Evolutionary conservation across 2,329 filamentous ascomycete species (phyloP), one percentile per base, ranked within the genome.

Genomic region (Pyricularia sp.): DNA sequence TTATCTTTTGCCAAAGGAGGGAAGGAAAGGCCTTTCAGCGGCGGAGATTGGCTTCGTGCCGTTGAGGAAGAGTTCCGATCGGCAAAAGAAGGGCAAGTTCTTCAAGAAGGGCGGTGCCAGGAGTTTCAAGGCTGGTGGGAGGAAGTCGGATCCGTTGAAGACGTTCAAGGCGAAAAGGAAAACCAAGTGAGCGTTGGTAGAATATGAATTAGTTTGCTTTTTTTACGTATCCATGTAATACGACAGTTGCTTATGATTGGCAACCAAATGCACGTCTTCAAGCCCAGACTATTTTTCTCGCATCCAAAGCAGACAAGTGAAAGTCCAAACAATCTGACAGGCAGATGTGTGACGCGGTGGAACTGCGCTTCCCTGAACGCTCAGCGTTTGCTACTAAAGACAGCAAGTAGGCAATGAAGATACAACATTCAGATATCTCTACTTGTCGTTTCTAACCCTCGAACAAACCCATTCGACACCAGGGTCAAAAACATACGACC

Each of bases 71-170:
- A 73, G 77, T 50, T 84, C 55, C 10, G 55, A 84, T 59, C 82
- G 83, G 73, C 84, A 77, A 64, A 81, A 80, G 68, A 80, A 77
- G 71, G 75, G 79, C 33, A 81, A 85, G 70, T 65, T 74, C 59
- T 76, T 76, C 66, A 84, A 83, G 73, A 82, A 85, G 81, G 71
- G 80, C 79, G 77, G 75, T 50, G 79, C 80, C 71, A 74, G 72
- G 72, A 73, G 71, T 58, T 71, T 72, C 14, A 76, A 76, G 69
- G 71, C 28, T 66, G 74, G 71, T 23, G 81, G 79, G n/a, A 86
- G 88, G 74, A 94, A 90, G 79, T 81, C 86, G 68, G 93, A 98
- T 82, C 94, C 94, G 7, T 81, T 97, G 76, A 96, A 94, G 83
- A 94, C 91, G 10, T 95, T 97, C 78, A 97, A 92, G 78, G 86